Base-by-base conservation (phyloP, 331 rosid genomes). In the Malus hybrid region DNA sequence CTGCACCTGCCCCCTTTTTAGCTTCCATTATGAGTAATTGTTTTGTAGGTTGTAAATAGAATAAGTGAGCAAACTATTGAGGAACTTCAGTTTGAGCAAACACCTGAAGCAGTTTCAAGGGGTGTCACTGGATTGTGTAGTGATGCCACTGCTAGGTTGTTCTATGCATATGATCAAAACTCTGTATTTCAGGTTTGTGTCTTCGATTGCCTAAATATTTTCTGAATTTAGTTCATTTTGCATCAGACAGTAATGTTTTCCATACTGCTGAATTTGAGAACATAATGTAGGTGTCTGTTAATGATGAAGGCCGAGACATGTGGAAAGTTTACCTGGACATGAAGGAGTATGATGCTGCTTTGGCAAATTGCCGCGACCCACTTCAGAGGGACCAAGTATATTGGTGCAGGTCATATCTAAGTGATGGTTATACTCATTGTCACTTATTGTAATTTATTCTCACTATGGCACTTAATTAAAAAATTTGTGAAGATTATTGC, bases 291-390 rank as follows among this genome's bases (percentile, higher is more conserved):
- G 97, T 94, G 77, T 92, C 97, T 75, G 84, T 94, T 80, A 92
- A 90, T 77, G 99, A 94, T 79, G 97, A 94, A 86, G 97, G 99
- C 74, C 86, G 82, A 77, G 99, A 87, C 82, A 94, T 94, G 99
- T 94, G 99, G 97, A 92, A 94, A 87, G 97, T 94, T 73, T 89
- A 92, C 84, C 85, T 94, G 80, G 95, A 94, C 90, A 88, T 94
- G 99, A 87, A 87, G 65, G 99, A 90, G 76, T 92, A 90, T 76
- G 89, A 97, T 64, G 97, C 95, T 71, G 88, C 99, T 80, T 85
- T 94, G 74, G 93, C 92, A 70, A 90, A 92, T 87, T 94, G 97
- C 39, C 97, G 93, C 10, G 96, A 94, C 69, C 87, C 97, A 73
- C 88, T 90, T 74, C 97, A 90, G 80, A 87, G 97, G 84, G 99